Base-by-base conservation (phyloP, 257 asterid genomes). In the Fraxinus anomala region DNA sequence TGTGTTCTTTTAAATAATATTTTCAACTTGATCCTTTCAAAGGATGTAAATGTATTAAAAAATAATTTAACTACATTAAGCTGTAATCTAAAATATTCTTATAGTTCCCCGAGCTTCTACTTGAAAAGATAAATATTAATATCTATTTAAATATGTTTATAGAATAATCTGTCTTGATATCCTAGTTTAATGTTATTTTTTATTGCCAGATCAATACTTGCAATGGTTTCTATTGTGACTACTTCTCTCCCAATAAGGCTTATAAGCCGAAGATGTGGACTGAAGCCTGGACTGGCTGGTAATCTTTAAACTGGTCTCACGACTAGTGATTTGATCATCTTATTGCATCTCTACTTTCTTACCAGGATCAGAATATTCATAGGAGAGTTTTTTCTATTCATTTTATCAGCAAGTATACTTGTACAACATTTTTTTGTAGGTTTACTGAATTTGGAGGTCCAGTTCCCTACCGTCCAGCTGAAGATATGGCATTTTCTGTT, bases 251-350 rank as follows among this genome's bases (percentile, higher is more conserved):
- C 17, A 95, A 95, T 77, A 95, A 91, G 85, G 93, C 92, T 70
- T 88, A 87, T 82, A 92, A 91, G 74, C 99, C 99, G 5, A 95
- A 95, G 90, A 91, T 95, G 88, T 95, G 99, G 99, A 95, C 99
- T 5, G 99, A 95, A 89, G 98, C 98, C 33, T 95, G 99, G 98
- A 95, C 97, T 73, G 99, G 98, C 84, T 95, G 99, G 99, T 90
- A 85, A 73, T 31, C 61, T 26, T 54, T 74, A 39, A 59, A 47
- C 73, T 28, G 12, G 61, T 75, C 71, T 47, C 10, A 1, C 30
- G 12, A 28, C 56, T 2, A 14, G 13, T 44, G 6, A 70, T 75
- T 26, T 74, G 21, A 23, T 63, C 17, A 51, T 42, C 2, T 47
- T 70, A 67, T 61, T 34, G 66, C 69, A 73, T 56, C 66, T 59